These are phyloP conservation scores for Salix brachista DNA, from an alignment of 345 rosid species.

Conservation along the genomic window DNA sequence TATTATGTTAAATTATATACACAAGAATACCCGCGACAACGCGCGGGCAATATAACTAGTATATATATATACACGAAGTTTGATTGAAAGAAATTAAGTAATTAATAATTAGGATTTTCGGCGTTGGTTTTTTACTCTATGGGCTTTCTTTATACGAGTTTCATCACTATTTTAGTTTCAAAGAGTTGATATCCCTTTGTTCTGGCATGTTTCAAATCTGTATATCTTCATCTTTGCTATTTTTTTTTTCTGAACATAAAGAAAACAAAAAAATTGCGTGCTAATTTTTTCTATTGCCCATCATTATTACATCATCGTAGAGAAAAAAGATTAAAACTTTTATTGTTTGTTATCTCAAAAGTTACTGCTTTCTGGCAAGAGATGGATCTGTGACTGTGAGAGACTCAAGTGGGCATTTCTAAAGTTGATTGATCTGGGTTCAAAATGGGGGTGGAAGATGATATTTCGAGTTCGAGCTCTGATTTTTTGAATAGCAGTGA, in stretches of 20 bases:
- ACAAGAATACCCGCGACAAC: too few species aligned
- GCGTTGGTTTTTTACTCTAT: too few species aligned
- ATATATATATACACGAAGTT: too few species aligned
- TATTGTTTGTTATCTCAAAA: background rate
- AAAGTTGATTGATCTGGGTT: background rate
- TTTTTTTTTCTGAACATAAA: background rate
- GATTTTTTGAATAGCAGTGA: constrained; percentile 14
- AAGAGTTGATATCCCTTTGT: too few species aligned
- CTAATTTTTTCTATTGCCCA: background rate
- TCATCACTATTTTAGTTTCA: too few species aligned
- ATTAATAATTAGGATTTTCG: too few species aligned
- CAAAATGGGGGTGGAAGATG: constrained; percentile 35
- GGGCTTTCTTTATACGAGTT: too few species aligned
- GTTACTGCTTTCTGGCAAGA: background rate
- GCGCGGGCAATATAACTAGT: too few species aligned
- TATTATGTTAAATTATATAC: too few species aligned
- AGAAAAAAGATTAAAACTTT: background rate
- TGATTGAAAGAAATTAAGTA: too few species aligned
- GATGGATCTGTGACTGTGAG: constrained; percentile 6
- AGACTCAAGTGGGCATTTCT: background rate
- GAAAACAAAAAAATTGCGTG: background rate
- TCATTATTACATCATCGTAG: background rate
- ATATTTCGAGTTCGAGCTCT: constrained; percentile 28
- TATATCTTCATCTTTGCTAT: background rate
- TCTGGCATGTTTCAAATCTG: too few species aligned